Conservation (phyloP, 305 asterid genomes). For the Ilex paraguariensis region DNA sequence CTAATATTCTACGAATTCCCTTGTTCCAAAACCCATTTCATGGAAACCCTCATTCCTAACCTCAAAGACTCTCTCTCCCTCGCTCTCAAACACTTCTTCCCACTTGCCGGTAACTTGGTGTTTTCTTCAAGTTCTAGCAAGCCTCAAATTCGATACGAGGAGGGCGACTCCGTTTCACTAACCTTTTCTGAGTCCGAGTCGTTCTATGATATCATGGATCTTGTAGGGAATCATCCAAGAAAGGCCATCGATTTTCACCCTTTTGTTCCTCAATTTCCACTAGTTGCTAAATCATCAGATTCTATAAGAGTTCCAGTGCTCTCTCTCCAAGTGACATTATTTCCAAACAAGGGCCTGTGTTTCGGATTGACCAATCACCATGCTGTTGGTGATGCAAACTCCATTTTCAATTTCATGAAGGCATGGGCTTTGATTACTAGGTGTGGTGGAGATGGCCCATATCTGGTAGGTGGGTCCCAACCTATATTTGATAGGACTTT, state of each 20-base stretch:
- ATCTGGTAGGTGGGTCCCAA: neutral
- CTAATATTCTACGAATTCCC: neutral
- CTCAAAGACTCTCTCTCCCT: neutral
- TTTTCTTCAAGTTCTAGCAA: neutral
- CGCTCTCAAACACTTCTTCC: slow-evolving; percentile 10
- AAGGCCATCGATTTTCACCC: slow-evolving; percentile 15
- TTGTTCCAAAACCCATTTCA: neutral
- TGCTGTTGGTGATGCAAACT: slow-evolving; percentile 35
- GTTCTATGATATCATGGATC: slow-evolving; percentile 14
- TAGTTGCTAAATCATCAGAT: slow-evolving; percentile 7
- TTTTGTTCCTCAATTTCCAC: slow-evolving; percentile 24
- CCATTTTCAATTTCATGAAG: slow-evolving; percentile 30
- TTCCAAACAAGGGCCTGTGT: slow-evolving; percentile 34
- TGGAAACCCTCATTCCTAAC: neutral
- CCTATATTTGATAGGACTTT: slow-evolving; percentile 30
- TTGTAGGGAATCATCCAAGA: slow-evolving; percentile 18
- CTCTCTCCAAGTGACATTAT: slow-evolving; percentile 37
- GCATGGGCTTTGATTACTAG: slow-evolving; percentile 33
- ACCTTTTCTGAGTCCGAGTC: slow-evolving; percentile 24
- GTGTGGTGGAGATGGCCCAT: slow-evolving; percentile 10
- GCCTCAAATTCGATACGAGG: slow-evolving; percentile 26
- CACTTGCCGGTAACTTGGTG: slow-evolving; percentile 15
- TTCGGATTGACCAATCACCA: slow-evolving; percentile 37
- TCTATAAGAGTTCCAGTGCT: slow-evolving; percentile 15
- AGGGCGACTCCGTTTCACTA: slow-evolving; percentile 37